These are phyloP conservation scores for Rubus parviflorus DNA, from an alignment of 306 rosid species.

Conservation along the genomic window DNA sequence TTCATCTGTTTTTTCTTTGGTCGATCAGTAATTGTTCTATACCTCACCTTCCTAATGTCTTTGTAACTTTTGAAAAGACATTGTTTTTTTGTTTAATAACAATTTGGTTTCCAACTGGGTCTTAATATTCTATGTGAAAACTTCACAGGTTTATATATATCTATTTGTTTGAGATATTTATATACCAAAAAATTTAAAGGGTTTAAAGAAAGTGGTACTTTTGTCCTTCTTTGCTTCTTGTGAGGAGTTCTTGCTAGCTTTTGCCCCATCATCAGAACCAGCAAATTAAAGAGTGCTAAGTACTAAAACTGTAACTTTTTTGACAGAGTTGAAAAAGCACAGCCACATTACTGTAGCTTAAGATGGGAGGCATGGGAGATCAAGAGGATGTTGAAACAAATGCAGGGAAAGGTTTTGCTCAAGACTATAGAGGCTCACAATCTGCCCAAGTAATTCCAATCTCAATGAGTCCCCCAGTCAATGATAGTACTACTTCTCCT, in stretches of 20 bases:
- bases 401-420: neutral
- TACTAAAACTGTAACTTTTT: neutral
- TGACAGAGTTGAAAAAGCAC: neutral
- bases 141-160: neutral
- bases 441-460: neutral
- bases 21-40: neutral
- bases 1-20: neutral
- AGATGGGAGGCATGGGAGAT: neutral
- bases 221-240: neutral
- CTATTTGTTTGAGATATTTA: too few relatives aligned
- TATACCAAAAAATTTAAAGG: neutral
- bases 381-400: neutral
- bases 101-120: neutral
- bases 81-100: neutral
- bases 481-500: neutral
- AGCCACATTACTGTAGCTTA: neutral
- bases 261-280: neutral
- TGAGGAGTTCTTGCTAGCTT: neutral
- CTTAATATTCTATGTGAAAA: neutral
- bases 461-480: conserved; percentile 1
- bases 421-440: neutral
- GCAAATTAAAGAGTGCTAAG: neutral
- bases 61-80: neutral
- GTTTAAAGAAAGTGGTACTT: too few relatives aligned
- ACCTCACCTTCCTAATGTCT: neutral